Percentiles rank a stretch among this genome's conserved stretches.
These are phyloP conservation scores for Massarina eburnea DNA, from an alignment of 2,329 filamentous ascomycete genomes.

Conservation along the genomic window DNA sequence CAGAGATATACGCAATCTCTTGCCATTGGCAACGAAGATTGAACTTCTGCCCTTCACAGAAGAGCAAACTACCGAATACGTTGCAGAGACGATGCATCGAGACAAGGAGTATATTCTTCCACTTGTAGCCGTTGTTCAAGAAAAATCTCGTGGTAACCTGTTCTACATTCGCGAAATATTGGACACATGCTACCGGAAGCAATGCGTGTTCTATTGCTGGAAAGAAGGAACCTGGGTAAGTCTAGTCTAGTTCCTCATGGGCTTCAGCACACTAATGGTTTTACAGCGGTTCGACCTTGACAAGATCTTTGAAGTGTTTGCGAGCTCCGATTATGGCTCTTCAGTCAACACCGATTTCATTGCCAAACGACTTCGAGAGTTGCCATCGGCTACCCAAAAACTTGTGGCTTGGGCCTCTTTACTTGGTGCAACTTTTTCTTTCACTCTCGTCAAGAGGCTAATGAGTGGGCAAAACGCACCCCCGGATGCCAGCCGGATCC, in stretches of 20 bases:
- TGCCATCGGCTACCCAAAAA: conserved; percentile 71
- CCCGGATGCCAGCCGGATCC: conserved; percentile 47
- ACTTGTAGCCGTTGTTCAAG: conserved; percentile 80
- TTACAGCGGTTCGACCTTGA: conserved; percentile 69
- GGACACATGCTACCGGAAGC: conserved; percentile 80
- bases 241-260: background rate
- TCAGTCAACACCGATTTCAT: conserved; percentile 83
- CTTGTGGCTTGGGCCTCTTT: conserved; percentile 86
- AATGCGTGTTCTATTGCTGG: conserved; percentile 91
- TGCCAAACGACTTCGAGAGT: conserved; percentile 72
- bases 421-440: conserved; percentile 80
- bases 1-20: conserved; percentile 38
- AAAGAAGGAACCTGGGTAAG: conserved; percentile 70
- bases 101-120: conserved; percentile 71
- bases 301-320: conserved; percentile 81
- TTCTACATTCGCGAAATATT: conserved; percentile 93
- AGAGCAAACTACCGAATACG: conserved; percentile 78
- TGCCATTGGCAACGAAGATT: conserved; percentile 61
- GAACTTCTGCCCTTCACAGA: conserved; percentile 73
- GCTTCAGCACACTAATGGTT: background rate
- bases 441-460: conserved; percentile 74
- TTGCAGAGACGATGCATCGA: conserved; percentile 77
- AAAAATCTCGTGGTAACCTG: conserved; percentile 84
- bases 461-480: conserved; percentile 68
- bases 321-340: conserved; percentile 74